phyloP scores from a whole-genome alignment of 73 alveolate genomes.

The Breviolum minutum region DNA sequence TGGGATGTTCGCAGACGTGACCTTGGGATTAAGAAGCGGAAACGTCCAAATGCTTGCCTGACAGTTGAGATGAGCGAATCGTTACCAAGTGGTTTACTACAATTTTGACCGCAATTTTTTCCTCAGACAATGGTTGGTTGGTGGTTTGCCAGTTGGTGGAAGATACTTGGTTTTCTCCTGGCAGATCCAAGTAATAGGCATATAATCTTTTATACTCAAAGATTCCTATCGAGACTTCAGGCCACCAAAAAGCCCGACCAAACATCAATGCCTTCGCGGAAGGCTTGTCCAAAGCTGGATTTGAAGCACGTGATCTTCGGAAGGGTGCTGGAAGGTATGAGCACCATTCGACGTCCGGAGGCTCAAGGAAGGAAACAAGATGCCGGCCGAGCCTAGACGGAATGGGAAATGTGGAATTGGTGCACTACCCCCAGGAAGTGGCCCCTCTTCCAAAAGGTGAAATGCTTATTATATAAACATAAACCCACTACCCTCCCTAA shows the following conservation, averaged over 20 bases:
- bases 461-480: no score
- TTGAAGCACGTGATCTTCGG: conserved; percentile 91
- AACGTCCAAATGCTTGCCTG: not conserved
- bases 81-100: not conserved
- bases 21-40: not conserved
- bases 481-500: no score
- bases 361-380: not conserved
- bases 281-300: conserved; percentile 87
- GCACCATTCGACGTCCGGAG: conserved; percentile 71
- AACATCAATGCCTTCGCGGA: not conserved
- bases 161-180: not conserved
- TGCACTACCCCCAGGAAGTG: not conserved
- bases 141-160: not conserved
- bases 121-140: no score
- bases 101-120: not conserved
- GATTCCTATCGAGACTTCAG: not conserved
- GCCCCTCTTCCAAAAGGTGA: not conserved
- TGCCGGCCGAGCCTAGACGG: not conserved
- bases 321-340: conserved; percentile 84
- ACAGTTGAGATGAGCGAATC: not conserved
- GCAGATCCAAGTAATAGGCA: not conserved
- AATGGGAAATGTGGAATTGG: not conserved
- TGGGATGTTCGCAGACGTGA: not conserved
- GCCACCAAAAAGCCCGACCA: not conserved
- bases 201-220: not conserved